Conservation (phyloP, 192 early-diverging fungal genomes). For the Umbelopsis isabellina region DNA sequence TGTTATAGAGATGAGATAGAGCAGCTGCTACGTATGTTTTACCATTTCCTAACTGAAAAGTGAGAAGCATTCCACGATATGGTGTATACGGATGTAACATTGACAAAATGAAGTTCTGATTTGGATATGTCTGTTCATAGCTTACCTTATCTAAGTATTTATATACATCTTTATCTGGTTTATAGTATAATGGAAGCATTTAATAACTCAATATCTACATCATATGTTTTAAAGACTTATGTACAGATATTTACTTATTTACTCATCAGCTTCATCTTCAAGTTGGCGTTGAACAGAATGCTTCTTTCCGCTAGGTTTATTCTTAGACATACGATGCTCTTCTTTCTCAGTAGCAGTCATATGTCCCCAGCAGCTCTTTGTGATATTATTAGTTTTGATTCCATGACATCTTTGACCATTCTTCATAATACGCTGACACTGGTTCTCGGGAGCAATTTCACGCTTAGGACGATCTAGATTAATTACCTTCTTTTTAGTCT, state of each 20-base stretch:
- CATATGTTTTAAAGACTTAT: slow-evolving; percentile 24
- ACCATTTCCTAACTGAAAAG: slow-evolving; percentile 29
- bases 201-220: slow-evolving; percentile 4
- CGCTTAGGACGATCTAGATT: too few relatives aligned
- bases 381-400: slow-evolving; percentile 23
- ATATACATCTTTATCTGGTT: slow-evolving; percentile 8
- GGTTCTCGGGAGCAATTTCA: background rate
- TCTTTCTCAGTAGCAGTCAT: slow-evolving; percentile 7
- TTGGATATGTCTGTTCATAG: slow-evolving; percentile 15
- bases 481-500: background rate
- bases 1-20: slow-evolving; percentile 22
- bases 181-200: slow-evolving; percentile 21
- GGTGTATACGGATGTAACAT: slow-evolving; percentile 25
- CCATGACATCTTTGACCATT: slow-evolving; percentile 17
- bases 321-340: slow-evolving; percentile 6
- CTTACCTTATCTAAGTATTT: slow-evolving; percentile 21
- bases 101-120: slow-evolving; percentile 27
- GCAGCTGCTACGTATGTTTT: slow-evolving; percentile 29
- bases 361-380: slow-evolving; percentile 22
- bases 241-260: slow-evolving; percentile 24
- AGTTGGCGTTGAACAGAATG: background rate
- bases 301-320: background rate
- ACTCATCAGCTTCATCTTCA: background rate
- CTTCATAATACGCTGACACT: slow-evolving; percentile 12
- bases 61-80: slow-evolving; percentile 28